These are phyloP conservation scores for Debaryomyces nepalensis DNA, from an alignment of 1,139 yeast species.

Conservation along the genomic window DNA sequence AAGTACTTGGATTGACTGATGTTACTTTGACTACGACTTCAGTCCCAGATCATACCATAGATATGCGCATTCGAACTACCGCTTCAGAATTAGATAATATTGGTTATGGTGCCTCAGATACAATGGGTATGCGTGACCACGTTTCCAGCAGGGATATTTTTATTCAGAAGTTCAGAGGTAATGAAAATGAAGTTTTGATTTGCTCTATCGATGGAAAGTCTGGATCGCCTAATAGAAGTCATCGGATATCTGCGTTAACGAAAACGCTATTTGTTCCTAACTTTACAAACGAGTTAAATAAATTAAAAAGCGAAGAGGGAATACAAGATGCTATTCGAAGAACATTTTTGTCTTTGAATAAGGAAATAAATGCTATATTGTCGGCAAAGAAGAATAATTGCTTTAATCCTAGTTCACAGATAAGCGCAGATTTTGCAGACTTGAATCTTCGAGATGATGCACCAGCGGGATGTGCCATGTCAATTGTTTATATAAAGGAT, in stretches of 20 bases:
- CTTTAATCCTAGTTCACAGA: slow-evolving; percentile 28
- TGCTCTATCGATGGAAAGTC: slow-evolving; percentile 88
- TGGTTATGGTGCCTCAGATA: slow-evolving; percentile 92
- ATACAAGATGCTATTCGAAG: slow-evolving; percentile 74
- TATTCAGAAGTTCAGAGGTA: slow-evolving; percentile 85
- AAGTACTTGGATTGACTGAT: slow-evolving; percentile 88
- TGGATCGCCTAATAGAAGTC: slow-evolving; percentile 61
- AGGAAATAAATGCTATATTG: slow-evolving; percentile 63
- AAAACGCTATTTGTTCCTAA: slow-evolving; percentile 72
- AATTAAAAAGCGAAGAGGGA: slow-evolving; percentile 48
- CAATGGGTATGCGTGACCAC: slow-evolving; percentile 69
- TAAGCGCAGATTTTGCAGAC: slow-evolving; percentile 48
- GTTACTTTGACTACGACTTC: slow-evolving; percentile 84
- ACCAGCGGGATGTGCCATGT: slow-evolving; percentile 83
- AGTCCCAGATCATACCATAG: slow-evolving; percentile 86
- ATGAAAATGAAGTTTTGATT: slow-evolving; percentile 68
- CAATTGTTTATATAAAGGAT: slow-evolving; percentile 78
- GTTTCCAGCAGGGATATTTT: slow-evolving; percentile 84
- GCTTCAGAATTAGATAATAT: slow-evolving; percentile 80
- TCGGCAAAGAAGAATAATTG: slow-evolving; percentile 40
- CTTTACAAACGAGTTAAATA: slow-evolving; percentile 65
- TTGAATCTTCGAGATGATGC: slow-evolving; percentile 62
- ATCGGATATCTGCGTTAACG: slow-evolving; percentile 70
- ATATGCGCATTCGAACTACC: slow-evolving; percentile 87
- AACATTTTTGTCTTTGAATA: slow-evolving; percentile 77